Conservation (phyloP, 345 rosid genomes). For the Salix exigua region DNA sequence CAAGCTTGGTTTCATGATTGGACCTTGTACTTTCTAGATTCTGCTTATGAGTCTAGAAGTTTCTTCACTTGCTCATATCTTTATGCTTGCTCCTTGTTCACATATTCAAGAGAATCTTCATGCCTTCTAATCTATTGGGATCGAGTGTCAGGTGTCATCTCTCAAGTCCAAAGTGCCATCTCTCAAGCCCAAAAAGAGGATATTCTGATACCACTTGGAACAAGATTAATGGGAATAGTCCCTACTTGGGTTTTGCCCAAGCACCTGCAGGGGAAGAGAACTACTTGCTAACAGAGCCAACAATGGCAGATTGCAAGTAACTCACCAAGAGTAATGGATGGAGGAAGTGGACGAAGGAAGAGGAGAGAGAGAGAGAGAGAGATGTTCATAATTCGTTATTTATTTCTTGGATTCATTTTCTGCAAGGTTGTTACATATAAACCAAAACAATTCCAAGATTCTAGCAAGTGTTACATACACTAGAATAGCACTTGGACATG, state of each 20-base stretch:
- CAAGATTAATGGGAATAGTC: not conserved
- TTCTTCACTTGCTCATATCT: not conserved
- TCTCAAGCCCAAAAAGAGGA: not conserved
- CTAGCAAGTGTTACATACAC: too few relatives aligned
- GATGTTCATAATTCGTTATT: too few relatives aligned
- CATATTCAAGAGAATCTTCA: not conserved
- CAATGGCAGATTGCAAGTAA: too few relatives aligned
- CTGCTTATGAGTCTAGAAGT: too few relatives aligned
- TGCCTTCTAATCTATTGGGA: not conserved
- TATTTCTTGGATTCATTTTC: too few relatives aligned
- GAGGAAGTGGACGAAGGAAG: too few relatives aligned
- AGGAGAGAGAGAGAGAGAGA: too few relatives aligned
- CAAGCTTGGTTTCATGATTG: not conserved
- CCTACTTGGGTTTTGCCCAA: not conserved
- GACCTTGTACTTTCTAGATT: not conserved
- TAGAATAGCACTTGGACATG: too few relatives aligned
- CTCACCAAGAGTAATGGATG: too few relatives aligned
- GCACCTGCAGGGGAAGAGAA: not conserved
- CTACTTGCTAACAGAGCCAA: not conserved
- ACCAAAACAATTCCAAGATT: too few relatives aligned
- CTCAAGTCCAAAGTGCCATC: not conserved
- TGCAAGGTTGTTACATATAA: too few relatives aligned
- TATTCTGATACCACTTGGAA: not conserved
- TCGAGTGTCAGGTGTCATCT: not conserved
- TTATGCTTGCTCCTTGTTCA: not conserved